Conservation (phyloP, 2,329 filamentous ascomycete species). For the Neofusicoccum ribis region DNA sequence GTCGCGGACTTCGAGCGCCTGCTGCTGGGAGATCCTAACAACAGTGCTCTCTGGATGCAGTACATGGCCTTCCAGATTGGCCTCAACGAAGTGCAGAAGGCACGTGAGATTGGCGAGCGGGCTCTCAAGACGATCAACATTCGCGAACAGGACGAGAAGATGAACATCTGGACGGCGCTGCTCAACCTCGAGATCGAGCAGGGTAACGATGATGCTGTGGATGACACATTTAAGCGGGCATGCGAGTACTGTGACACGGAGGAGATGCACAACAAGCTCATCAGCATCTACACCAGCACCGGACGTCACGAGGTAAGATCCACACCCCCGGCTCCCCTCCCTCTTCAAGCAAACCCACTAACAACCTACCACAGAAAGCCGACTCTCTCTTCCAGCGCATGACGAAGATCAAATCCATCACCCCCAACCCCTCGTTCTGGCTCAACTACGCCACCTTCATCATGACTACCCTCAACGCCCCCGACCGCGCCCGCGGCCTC, state of each 20-base stretch:
- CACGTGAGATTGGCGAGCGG: slow-evolving; percentile 84
- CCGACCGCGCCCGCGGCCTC: slow-evolving; percentile 74
- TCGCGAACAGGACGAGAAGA: slow-evolving; percentile 85
- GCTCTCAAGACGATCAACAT: slow-evolving; percentile 90
- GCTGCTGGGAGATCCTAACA: slow-evolving; percentile 87
- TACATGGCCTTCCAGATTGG: slow-evolving; percentile 99
- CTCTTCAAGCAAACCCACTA: slow-evolving; percentile 19
- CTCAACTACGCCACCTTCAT: slow-evolving; percentile 94
- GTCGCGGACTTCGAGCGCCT: slow-evolving; percentile 91
- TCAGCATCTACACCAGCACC: slow-evolving; percentile 93
- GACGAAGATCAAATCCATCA: slow-evolving; percentile 80
- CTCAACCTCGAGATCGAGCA: slow-evolving; percentile 94
- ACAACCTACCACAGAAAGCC: slow-evolving; percentile 65
- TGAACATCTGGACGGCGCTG: slow-evolving; percentile 92
- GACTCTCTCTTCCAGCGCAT: slow-evolving; percentile 84
- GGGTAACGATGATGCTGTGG: slow-evolving; percentile 76
- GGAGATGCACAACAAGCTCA: slow-evolving; percentile 84
- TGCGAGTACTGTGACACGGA: slow-evolving; percentile 92
- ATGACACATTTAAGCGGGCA: slow-evolving; percentile 85
- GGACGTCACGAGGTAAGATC: slow-evolving; percentile 74
- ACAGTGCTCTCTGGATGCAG: slow-evolving; percentile 88
- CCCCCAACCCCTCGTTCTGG: slow-evolving; percentile 78
- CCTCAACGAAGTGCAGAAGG: slow-evolving; percentile 83
- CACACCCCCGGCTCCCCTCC: background rate
- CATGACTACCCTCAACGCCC: slow-evolving; percentile 68